These are phyloP conservation scores for Ophiostoma himal-ulmi DNA, from an alignment of 2,329 filamentous ascomycete species.

Conservation along the genomic window DNA sequence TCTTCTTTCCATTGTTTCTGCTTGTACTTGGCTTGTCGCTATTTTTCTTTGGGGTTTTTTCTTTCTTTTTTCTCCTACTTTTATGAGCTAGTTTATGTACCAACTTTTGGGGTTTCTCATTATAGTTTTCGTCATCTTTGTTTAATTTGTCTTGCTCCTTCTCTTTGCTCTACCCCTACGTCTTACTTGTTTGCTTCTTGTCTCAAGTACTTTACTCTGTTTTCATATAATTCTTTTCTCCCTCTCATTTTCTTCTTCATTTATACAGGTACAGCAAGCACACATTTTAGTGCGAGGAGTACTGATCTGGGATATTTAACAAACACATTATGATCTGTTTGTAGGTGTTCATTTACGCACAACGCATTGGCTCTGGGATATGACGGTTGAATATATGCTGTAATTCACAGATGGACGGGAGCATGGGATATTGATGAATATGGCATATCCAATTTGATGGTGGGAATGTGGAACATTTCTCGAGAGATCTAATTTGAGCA, in stretches of 20 bases:
- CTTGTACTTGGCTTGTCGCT: background rate
- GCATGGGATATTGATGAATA: background rate
- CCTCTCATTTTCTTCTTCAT: background rate
- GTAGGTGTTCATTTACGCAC: background rate
- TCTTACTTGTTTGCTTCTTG: background rate
- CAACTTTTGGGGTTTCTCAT: background rate
- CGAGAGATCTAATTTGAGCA: background rate
- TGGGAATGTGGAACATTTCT: background rate
- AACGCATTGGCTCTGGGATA: slow-evolving; percentile 7
- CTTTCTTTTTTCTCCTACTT: background rate
- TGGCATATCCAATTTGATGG: background rate
- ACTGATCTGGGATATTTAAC: background rate
- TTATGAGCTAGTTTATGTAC: no score
- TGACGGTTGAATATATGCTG: background rate
- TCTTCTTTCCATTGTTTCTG: background rate
- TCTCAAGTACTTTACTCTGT: background rate
- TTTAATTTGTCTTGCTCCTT: background rate
- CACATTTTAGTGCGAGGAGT: background rate
- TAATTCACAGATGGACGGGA: background rate
- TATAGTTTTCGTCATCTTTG: background rate
- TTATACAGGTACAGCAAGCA: background rate
- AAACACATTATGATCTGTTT: background rate
- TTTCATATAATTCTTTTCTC: background rate
- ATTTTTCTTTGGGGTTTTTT: background rate
- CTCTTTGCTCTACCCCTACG: background rate